A percentile compares a stretch with the other conserved stretches of the same genome.
phyloP scores from a whole-genome alignment of 208 protist species.

The Zelonia costaricensis region DNA sequence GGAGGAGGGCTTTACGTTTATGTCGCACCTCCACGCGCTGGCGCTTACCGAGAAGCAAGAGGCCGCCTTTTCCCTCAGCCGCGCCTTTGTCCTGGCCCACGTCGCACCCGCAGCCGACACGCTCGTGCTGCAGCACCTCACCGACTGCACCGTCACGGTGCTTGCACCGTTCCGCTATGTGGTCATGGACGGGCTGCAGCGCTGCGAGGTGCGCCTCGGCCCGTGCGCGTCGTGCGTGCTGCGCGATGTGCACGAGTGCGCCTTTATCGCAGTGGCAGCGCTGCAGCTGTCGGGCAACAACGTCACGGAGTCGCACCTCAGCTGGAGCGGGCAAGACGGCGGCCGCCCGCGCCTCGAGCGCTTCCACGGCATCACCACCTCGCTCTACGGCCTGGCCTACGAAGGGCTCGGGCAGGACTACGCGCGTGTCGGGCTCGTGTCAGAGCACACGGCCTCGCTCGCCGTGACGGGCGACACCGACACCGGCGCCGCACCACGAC shows the following conservation, averaged over 20 bases:
- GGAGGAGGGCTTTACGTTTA: slow-evolving; percentile 13
- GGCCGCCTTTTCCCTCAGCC: slow-evolving; percentile 30
- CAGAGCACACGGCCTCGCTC: slow-evolving; percentile 40
- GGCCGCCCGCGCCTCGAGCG: slow-evolving; percentile 1
- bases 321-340: slow-evolving; percentile 15
- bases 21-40: slow-evolving; percentile 35
- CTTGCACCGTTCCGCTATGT: slow-evolving; percentile 58
- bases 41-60: slow-evolving; percentile 35
- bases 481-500: no score
- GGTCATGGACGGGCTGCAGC: slow-evolving; percentile 43
- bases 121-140: slow-evolving; percentile 56
- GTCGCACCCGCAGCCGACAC: slow-evolving; percentile 31
- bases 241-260: slow-evolving; percentile 43
- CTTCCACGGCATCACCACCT: slow-evolving; percentile 12
- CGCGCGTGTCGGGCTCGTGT: slow-evolving; percentile 45
- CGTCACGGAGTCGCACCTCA: slow-evolving; percentile 16
- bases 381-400: slow-evolving; percentile 56
- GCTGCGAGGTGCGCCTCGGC: slow-evolving; percentile 57
- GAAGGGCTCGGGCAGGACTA: slow-evolving; percentile 65
- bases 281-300: slow-evolving; percentile 7
- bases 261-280: slow-evolving; percentile 40
- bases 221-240: slow-evolving; percentile 57
- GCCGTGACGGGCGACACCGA: not conserved
- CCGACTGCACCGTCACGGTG: slow-evolving; percentile 52
- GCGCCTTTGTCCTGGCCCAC: slow-evolving; percentile 27